These are phyloP conservation scores for Fusarium xylarioides DNA, from an alignment of 2,329 filamentous ascomycete genomes.

Conservation along the genomic window DNA sequence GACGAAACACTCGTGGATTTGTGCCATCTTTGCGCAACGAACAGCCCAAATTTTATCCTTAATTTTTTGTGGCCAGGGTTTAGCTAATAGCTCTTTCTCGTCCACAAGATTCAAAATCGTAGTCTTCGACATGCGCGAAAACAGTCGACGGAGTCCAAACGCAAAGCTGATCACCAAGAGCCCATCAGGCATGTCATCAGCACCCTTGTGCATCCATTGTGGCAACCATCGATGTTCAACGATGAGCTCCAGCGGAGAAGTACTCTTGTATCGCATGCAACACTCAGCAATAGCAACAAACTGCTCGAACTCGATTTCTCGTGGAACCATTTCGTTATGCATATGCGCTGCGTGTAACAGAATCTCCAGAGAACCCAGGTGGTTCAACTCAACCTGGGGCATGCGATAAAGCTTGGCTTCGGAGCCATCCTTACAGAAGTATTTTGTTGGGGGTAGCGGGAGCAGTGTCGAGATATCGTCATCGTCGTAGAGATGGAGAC, in stretches of 20 bases:
- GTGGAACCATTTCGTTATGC: constrained; percentile 57
- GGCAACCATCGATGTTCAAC: constrained; percentile 63
- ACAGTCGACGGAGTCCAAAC: constrained; percentile 60
- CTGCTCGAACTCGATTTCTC: constrained; percentile 56
- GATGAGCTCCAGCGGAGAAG: constrained; percentile 58
- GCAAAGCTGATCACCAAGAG: constrained; percentile 62
- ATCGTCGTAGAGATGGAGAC: constrained; percentile 48
- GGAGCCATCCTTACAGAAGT: constrained; percentile 54
- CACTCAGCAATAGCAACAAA: constrained; percentile 63
- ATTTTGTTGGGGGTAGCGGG: constrained; percentile 48
- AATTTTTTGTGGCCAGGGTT: constrained; percentile 58
- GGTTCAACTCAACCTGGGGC: constrained; percentile 60
- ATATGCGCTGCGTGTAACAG: constrained; percentile 62
- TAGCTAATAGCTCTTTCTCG: constrained; percentile 54
- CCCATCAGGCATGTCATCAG: constrained; percentile 59
- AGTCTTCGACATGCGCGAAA: constrained; percentile 59
- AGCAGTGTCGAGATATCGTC: constrained; percentile 49
- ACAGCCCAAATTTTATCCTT: constrained; percentile 60
- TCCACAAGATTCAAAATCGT: constrained; percentile 57
- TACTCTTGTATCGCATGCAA: constrained; percentile 61
- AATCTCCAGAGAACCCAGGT: constrained; percentile 53
- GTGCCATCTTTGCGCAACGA: constrained; percentile 59
- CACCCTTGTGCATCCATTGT: constrained; percentile 59
- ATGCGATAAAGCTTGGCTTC: constrained; percentile 60
- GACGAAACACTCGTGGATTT: constrained; percentile 58